These are phyloP conservation scores for Pseudozyma sp. DNA, from an alignment of 1,284 basidiomycete genomes.

Conservation along the genomic window DNA sequence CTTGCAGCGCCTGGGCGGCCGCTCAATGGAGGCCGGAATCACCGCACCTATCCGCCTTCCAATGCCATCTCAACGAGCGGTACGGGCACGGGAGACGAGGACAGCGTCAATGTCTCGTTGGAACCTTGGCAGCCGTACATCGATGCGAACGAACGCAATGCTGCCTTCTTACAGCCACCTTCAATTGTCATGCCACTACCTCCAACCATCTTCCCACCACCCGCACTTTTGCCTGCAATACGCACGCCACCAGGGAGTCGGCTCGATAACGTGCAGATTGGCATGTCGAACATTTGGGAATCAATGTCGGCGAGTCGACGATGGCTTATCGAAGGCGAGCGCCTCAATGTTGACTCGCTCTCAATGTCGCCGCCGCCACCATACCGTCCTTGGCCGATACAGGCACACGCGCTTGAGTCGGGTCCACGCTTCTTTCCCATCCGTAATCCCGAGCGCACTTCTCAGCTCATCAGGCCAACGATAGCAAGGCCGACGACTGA, in stretches of 20 bases:
- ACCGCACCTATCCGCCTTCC: conserved; percentile 8
- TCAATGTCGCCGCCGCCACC: conserved; percentile 52
- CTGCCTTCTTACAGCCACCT: conserved; percentile 10
- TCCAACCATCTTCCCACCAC: conserved; percentile 48
- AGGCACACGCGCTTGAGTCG: conserved; percentile 21
- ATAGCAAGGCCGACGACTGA: not conserved
- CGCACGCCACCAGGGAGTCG: conserved; percentile 29
- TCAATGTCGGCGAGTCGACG: conserved; percentile 16
- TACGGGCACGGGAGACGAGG: conserved; percentile 8
- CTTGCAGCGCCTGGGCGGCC: conserved; percentile 16
- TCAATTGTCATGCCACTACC: conserved; percentile 27
- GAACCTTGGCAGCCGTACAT: conserved; percentile 22
- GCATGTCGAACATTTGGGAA: conserved; percentile 31
- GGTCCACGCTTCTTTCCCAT: conserved; percentile 28
- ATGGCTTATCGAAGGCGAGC: conserved; percentile 37
- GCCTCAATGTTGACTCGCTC: conserved; percentile 33
- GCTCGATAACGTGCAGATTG: conserved; percentile 21
- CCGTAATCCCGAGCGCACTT: conserved; percentile 18
- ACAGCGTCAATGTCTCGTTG: conserved; percentile 9
- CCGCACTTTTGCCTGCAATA: conserved; percentile 44
- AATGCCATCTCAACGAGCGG: conserved; percentile 4
- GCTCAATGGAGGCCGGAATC: not conserved
- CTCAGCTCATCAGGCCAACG: conserved; percentile 5
- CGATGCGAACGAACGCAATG: conserved; percentile 24
- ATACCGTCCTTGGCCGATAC: conserved; percentile 45